A percentile compares a stretch with the other conserved stretches of the same genome.
phyloP scores from a whole-genome alignment of 768 basidiomycete genomes.

The Suillus subalutaceus region DNA sequence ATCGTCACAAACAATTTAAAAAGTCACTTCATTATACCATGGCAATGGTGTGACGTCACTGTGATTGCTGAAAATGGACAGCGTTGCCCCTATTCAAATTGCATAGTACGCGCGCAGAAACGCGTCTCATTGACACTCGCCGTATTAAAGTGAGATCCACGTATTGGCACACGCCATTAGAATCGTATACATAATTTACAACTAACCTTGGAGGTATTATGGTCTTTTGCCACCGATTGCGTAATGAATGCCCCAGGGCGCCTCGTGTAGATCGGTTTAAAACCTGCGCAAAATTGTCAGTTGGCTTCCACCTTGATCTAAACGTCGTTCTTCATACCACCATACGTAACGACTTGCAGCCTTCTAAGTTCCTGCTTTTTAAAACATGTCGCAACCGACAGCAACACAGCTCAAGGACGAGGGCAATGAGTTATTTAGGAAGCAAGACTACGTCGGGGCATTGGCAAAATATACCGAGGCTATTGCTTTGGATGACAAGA shows the following conservation, averaged over 20 bases:
- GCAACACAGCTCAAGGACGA: conserved; percentile 36
- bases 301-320: neutral
- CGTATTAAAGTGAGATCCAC: neutral
- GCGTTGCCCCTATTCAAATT: neutral
- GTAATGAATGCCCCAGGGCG: neutral
- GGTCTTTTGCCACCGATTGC: neutral
- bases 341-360: neutral
- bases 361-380: neutral
- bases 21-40: neutral
- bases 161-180: neutral
- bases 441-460: conserved; percentile 38
- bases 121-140: neutral
- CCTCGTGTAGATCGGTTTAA: neutral
- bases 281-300: neutral
- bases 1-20: no score
- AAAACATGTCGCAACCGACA: neutral
- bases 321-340: neutral
- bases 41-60: neutral
- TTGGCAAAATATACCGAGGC: conserved; percentile 45
- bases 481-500: conserved; percentile 39
- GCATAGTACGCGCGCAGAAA: neutral
- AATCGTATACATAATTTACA: neutral
- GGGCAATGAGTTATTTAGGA: conserved; percentile 42
- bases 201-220: neutral
- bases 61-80: neutral